Percentiles rank a stretch among this genome's conserved stretches.
Conservation (phyloP, 257 asterid genomes). For the Solanum piurae region DNA sequence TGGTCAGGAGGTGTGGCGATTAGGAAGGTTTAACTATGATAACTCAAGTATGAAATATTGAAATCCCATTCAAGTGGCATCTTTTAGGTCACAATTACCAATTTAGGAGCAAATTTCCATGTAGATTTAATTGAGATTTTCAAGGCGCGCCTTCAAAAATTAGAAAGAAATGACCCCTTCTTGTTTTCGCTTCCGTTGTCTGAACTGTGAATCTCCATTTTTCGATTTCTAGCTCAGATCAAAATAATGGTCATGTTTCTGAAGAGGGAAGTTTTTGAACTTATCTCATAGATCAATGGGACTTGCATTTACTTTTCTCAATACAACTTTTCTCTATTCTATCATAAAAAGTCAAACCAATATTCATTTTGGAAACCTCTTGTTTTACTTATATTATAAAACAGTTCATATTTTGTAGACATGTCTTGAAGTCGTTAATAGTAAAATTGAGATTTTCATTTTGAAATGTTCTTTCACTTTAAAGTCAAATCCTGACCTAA, state of each 20-base stretch:
- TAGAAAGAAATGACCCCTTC: background rate
- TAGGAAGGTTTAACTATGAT: background rate
- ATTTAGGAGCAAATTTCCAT: background rate
- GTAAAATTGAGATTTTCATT: background rate
- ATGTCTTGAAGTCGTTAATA: background rate
- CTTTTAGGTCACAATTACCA: background rate
- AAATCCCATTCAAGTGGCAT: background rate
- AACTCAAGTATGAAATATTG: background rate
- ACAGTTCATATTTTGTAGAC: background rate
- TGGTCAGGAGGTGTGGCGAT: background rate
- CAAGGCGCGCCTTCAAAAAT: background rate
- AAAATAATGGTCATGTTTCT: background rate
- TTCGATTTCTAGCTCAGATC: background rate
- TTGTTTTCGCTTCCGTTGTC: background rate
- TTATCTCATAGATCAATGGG: background rate
- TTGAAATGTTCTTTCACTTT: background rate
- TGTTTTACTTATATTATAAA: background rate
- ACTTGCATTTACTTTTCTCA: background rate
- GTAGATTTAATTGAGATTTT: background rate
- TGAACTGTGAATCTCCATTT: background rate
- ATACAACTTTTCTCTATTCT: background rate
- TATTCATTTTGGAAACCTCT: background rate
- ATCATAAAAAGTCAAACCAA: background rate
- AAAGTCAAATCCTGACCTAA: background rate
- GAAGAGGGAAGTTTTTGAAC: background rate